Conservation (phyloP, 2,329 filamentous ascomycete genomes). For the Fusarium floridanum region DNA sequence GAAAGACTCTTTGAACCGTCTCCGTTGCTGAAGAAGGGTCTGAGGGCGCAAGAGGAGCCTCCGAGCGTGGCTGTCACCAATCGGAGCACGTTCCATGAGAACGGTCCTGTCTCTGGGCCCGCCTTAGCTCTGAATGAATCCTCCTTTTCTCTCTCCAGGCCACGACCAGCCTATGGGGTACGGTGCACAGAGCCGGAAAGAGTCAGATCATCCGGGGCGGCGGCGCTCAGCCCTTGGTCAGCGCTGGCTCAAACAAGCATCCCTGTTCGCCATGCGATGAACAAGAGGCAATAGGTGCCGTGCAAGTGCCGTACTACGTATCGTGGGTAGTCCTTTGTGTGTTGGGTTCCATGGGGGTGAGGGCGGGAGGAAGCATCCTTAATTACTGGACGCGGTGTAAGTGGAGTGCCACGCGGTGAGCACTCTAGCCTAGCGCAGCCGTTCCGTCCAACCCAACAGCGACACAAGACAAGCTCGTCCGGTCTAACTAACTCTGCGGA, state of each 20-base stretch:
- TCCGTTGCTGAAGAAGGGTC: conserved; percentile 31
- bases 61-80: conserved; percentile 30
- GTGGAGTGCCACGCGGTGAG: conserved; percentile 21
- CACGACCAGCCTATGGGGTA: conserved; percentile 18
- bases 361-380: conserved; percentile 6
- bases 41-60: conserved; percentile 27
- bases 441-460: conserved; percentile 1
- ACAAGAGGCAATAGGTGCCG: conserved; percentile 29
- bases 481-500: conserved; percentile 23
- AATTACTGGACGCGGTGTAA: conserved; percentile 16
- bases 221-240: conserved; percentile 18
- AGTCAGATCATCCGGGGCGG: conserved; percentile 32
- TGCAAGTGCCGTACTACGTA: conserved; percentile 31
- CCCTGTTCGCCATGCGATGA: conserved; percentile 39
- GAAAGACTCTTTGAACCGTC: conserved; percentile 25
- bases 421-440: not conserved
- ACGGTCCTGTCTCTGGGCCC: conserved; percentile 37
- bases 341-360: not conserved
- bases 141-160: conserved; percentile 21
- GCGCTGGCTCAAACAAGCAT: conserved; percentile 27
- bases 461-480: conserved; percentile 7
- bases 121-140: conserved; percentile 34
- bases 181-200: conserved; percentile 34
- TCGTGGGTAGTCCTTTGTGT: not conserved
- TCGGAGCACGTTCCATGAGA: conserved; percentile 45